Conservation (phyloP, 345 rosid genomes). For the Ceriops tagal region DNA sequence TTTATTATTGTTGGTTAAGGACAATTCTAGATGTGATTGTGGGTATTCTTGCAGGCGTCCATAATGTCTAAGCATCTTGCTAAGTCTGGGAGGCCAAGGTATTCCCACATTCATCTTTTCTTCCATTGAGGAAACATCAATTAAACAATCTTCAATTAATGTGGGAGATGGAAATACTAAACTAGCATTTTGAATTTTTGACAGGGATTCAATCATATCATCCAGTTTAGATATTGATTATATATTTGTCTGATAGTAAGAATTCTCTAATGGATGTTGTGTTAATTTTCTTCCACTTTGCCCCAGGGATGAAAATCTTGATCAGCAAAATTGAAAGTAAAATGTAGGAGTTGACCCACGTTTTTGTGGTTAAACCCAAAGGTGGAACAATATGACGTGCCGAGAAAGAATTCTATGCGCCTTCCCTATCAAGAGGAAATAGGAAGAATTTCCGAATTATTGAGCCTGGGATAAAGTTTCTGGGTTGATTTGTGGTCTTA, state of each 20-base stretch:
- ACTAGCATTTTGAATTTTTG: constrained; percentile 24
- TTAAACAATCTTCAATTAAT: constrained; percentile 2
- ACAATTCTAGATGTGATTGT: not conserved
- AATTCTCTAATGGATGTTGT: not conserved
- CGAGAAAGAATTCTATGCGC: no score
- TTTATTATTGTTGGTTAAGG: not conserved
- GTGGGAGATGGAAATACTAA: constrained; percentile 8
- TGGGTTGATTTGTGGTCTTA: not conserved
- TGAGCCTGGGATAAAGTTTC: no score
- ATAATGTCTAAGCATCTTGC: constrained; percentile 87
- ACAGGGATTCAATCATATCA: constrained; percentile 61
- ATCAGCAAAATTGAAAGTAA: not conserved
- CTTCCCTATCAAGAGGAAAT: not conserved
- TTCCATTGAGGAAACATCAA: constrained; percentile 1
- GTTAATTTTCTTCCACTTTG: not conserved
- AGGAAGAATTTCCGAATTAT: not conserved
- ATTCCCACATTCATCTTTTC: constrained; percentile 5
- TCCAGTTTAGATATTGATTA: constrained; percentile 49
- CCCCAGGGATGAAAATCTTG: no score
- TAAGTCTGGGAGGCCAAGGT: constrained; percentile 79
- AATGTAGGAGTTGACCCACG: not conserved
- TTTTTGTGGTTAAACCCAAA: not conserved
- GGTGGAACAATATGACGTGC: not conserved
- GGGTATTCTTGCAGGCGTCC: constrained; percentile 61
- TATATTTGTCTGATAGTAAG: not conserved